Base-by-base conservation (phyloP, 2,329 filamentous ascomycete species). In the Aspergillus aculeatinus region DNA sequence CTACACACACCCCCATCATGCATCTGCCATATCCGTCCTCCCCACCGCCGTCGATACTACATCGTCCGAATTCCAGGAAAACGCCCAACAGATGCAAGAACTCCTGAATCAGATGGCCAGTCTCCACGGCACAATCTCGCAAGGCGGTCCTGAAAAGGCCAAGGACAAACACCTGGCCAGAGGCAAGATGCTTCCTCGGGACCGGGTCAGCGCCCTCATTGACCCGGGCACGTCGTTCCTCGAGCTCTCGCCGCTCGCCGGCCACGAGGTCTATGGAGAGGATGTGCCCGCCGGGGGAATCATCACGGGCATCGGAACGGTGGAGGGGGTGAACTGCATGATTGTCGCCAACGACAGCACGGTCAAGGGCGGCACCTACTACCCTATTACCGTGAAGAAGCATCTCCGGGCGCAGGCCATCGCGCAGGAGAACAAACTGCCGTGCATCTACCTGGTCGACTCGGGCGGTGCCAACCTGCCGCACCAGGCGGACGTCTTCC, bases 311-410 rank as follows among this genome's bases (percentile, higher is more conserved):
- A 87, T 98, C 55, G 94, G 94, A 3, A 89, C 90, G 2, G 90
- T 99, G 27, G 90, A 95, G 73, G 94, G 94, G 14, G 92, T 96
- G 27, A 89, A 88, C 47, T 98, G 94, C 76, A 89, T 97, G 80
- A 90, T 98, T 68, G 90, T 97, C 53, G 93, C 92, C 60, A 97
- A 98, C 74, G 94, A 97, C 74, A 96, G 91, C 79, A 97, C 94
- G 19, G 94, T 98, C 71, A 99, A 98, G 79, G 94, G 94, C 55
- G 94, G 94, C 25, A 96, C 94, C 1, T 99, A 99, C 79, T 98
- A 94, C 73, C 94, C 94, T 1, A 92, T 98, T 68, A 99, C 94
- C 0, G 91, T 98, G 60, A 97, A 97, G 81, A 99, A 99, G 82
- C 95, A 98, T 76, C 82, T 98, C 16, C 87, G 94, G 63, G 94